phyloP scores from a whole-genome alignment of 75 land plant genomes.

The Larix kaempferi region DNA sequence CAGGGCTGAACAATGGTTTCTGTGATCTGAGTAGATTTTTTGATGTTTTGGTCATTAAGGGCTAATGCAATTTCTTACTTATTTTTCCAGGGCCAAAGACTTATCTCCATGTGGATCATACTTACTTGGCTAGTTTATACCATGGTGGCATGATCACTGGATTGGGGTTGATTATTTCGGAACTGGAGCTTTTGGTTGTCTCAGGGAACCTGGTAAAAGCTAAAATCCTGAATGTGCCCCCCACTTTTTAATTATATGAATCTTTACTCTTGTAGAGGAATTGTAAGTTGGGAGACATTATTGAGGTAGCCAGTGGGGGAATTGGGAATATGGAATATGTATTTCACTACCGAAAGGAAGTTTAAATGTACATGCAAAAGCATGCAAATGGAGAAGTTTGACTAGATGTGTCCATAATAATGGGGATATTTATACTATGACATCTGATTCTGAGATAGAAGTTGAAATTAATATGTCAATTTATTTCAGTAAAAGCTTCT shows the following conservation, averaged over 20 bases:
- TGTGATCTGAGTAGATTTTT: not conserved
- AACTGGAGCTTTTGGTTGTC: conserved; percentile 40
- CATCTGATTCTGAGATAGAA: not conserved
- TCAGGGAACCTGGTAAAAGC: conserved; percentile 37
- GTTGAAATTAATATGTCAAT: not conserved
- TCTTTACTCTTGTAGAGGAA: not conserved
- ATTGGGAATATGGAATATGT: not conserved
- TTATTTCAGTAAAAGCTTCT: conserved; percentile 1
- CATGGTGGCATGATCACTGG: conserved; percentile 87
- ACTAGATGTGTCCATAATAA: not conserved
- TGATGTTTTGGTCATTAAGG: not conserved
- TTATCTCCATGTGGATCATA: conserved; percentile 62
- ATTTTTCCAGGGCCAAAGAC: conserved; percentile 17
- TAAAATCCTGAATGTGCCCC: not conserved
- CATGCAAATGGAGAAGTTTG: not conserved
- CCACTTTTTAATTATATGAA: not conserved
- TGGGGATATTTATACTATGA: not conserved
- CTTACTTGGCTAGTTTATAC: conserved; percentile 80
- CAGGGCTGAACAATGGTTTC: not conserved
- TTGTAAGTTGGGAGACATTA: not conserved
- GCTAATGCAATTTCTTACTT: not conserved
- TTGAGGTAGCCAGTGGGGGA: not conserved
- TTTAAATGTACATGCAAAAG: not conserved
- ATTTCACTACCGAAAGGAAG: not conserved
- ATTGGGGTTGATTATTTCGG: conserved; percentile 53